These are phyloP conservation scores for Rhodotorula sp. DNA, from an alignment of 1,284 basidiomycete species.

Conservation along the genomic window DNA sequence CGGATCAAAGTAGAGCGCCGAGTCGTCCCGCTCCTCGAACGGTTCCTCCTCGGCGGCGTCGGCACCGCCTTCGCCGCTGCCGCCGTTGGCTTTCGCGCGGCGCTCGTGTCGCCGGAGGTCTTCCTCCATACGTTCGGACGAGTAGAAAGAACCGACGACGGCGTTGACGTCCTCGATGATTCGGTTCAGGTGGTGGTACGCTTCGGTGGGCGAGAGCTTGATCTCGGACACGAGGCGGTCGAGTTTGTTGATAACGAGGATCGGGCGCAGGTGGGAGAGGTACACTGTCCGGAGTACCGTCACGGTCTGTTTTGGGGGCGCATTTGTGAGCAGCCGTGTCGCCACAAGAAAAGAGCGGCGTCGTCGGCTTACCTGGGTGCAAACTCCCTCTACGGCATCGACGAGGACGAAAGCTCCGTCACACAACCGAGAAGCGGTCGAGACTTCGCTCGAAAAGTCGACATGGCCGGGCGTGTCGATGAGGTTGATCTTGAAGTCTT, in stretches of 20 bases:
- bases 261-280: conserved; percentile 81
- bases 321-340: no score
- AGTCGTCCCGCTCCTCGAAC: conserved; percentile 93
- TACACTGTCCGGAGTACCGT: conserved; percentile 94
- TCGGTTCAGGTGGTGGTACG: conserved; percentile 88
- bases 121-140: conserved; percentile 94
- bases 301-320: conserved; percentile 67
- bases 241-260: conserved; percentile 96
- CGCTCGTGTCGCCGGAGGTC: conserved; percentile 92
- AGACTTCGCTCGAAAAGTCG: conserved; percentile 96
- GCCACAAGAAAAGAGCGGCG: background rate
- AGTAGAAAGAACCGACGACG: conserved; percentile 95
- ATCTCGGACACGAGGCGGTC: conserved; percentile 95
- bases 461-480: conserved; percentile 99
- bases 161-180: conserved; percentile 98
- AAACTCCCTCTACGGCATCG: conserved; percentile 97
- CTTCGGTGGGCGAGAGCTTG: conserved; percentile 84
- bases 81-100: conserved; percentile 72
- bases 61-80: conserved; percentile 56
- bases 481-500: conserved; percentile 82
- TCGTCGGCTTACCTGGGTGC: conserved; percentile 74
- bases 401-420: conserved; percentile 97
- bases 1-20: conserved; percentile 96
- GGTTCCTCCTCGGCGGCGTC: conserved; percentile 50
- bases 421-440: conserved; percentile 86